Percentiles rank a stretch among this genome's conserved stretches.
phyloP scores from a whole-genome alignment of 2,329 filamentous ascomycete species.

The Fusarium sublunatum region DNA sequence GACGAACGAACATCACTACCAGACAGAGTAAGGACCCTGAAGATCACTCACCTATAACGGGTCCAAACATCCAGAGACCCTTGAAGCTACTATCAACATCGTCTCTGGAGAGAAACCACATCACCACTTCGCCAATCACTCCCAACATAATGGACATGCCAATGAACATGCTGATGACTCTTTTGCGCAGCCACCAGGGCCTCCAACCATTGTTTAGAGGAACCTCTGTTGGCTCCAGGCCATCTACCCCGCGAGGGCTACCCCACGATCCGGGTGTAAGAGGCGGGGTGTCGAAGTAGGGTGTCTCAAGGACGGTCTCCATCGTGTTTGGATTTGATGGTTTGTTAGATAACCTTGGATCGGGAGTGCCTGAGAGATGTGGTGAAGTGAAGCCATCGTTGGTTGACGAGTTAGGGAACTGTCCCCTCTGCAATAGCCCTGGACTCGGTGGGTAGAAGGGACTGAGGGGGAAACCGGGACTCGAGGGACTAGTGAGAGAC shows the following conservation, averaged over 20 bases:
- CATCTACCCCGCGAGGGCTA: conserved; percentile 19
- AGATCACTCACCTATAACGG: conserved; percentile 45
- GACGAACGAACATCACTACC: conserved; percentile 1
- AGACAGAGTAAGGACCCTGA: conserved; percentile 18
- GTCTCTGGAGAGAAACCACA: conserved; percentile 39
- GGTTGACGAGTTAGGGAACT: conserved; percentile 30
- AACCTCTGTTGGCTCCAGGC: conserved; percentile 35
- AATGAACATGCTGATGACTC: conserved; percentile 38
- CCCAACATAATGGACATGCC: conserved; percentile 35
- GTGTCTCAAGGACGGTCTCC: conserved; percentile 39
- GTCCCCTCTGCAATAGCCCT: conserved; percentile 27
- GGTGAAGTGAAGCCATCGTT: conserved; percentile 39
- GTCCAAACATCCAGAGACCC: conserved; percentile 47
- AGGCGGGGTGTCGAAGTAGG: conserved; percentile 43
- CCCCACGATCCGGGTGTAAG: conserved; percentile 26
- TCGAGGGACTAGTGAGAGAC: conserved; percentile 29
- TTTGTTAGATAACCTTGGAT: conserved; percentile 19
- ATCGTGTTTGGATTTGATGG: conserved; percentile 25
- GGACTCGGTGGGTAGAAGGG: conserved; percentile 35
- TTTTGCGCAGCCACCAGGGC: conserved; percentile 42
- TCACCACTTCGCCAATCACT: conserved; percentile 41
- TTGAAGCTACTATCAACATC: conserved; percentile 29
- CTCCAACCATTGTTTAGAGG: conserved; percentile 43
- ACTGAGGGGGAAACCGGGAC: conserved; percentile 36
- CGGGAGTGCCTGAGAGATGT: conserved; percentile 18